A percentile compares a stretch with the other conserved stretches of the same genome.
phyloP scores from a whole-genome alignment of 2,329 filamentous ascomycete genomes.

The Cryphonectria carpinicola region DNA sequence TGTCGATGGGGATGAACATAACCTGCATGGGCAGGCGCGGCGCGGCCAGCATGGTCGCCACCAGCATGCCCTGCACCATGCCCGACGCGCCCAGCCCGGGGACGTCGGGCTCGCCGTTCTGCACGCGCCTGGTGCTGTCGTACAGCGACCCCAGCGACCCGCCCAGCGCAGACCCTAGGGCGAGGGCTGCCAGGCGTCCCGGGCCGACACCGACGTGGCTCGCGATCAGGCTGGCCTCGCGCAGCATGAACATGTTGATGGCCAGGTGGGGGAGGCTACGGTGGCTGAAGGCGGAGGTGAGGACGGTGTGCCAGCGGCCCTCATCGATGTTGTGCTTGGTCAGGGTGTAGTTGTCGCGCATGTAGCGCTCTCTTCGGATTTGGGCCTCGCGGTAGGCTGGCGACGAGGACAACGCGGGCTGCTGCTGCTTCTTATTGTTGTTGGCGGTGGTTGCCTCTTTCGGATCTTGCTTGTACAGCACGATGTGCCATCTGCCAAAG shows the following conservation, averaged over 20 bases:
- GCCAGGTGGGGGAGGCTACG: slow-evolving; percentile 28
- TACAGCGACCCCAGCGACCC: slow-evolving; percentile 28
- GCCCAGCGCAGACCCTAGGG: slow-evolving; percentile 31
- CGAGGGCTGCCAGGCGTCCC: slow-evolving; percentile 25
- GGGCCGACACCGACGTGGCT: slow-evolving; percentile 28
- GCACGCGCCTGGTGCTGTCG: slow-evolving; percentile 23
- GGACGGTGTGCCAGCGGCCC: slow-evolving; percentile 34
- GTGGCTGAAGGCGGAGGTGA: slow-evolving; percentile 34
- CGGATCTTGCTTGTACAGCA: not conserved
- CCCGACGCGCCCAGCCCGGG: slow-evolving; percentile 33
- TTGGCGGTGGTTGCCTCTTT: not conserved
- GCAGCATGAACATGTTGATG: slow-evolving; percentile 34
- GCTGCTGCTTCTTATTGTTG: not conserved
- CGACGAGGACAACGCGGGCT: not conserved
- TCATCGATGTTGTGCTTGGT: slow-evolving; percentile 30
- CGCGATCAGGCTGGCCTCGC: slow-evolving; percentile 21
- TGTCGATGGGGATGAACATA: slow-evolving; percentile 31
- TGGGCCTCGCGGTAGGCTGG: slow-evolving; percentile 6
- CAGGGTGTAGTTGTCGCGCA: slow-evolving; percentile 33
- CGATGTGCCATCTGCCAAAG: slow-evolving; percentile 19
- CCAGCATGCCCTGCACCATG: slow-evolving; percentile 32
- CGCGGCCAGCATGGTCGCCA: slow-evolving; percentile 29
- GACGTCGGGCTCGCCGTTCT: slow-evolving; percentile 18
- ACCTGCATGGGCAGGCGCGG: slow-evolving; percentile 30
- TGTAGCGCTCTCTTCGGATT: slow-evolving; percentile 15